Evolutionary conservation across 345 rosid genomes (phyloP).

Genomic region (Linum tenue): DNA sequence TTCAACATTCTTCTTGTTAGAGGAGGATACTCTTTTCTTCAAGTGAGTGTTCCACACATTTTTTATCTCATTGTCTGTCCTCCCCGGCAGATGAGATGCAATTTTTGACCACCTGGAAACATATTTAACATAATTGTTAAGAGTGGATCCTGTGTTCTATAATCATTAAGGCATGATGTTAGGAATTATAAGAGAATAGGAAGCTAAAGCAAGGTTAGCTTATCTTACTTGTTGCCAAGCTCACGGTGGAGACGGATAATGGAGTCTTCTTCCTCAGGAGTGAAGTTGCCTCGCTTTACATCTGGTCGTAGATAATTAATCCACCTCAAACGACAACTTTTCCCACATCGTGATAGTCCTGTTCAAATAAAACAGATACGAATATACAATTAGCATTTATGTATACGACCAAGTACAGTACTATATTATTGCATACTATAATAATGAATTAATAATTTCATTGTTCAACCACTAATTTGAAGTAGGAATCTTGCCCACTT

Average conservation of each 20-base stretch:
- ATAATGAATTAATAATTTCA: conserved; percentile 1
- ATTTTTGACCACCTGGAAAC: conserved; percentile 79
- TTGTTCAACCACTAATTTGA: conserved; percentile 3
- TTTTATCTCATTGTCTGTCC: conserved; percentile 93
- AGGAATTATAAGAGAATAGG: no score
- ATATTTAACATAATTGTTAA: background rate
- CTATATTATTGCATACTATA: background rate
- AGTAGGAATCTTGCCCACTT: background rate
- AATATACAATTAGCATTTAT: background rate
- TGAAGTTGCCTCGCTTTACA: conserved; percentile 74
- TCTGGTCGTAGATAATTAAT: conserved; percentile 86
- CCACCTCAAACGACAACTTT: conserved; percentile 92
- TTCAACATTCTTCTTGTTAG: background rate
- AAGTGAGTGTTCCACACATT: conserved; percentile 85
- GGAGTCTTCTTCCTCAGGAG: conserved; percentile 58
- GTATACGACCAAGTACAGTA: no score
- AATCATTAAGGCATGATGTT: no score
- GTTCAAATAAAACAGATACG: background rate
- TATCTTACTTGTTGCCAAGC: conserved; percentile 66
- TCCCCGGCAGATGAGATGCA: conserved; percentile 66
- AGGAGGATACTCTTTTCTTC: conserved; percentile 41
- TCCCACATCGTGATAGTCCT: conserved; percentile 83
- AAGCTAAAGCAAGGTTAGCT: background rate
- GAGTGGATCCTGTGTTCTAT: no score
- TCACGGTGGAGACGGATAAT: conserved; percentile 47